Evolutionary conservation across 805 yeast genomes (phyloP), one percentile per base, ranked within the genome.

Genomic region (Saturnispora sanitii): DNA sequence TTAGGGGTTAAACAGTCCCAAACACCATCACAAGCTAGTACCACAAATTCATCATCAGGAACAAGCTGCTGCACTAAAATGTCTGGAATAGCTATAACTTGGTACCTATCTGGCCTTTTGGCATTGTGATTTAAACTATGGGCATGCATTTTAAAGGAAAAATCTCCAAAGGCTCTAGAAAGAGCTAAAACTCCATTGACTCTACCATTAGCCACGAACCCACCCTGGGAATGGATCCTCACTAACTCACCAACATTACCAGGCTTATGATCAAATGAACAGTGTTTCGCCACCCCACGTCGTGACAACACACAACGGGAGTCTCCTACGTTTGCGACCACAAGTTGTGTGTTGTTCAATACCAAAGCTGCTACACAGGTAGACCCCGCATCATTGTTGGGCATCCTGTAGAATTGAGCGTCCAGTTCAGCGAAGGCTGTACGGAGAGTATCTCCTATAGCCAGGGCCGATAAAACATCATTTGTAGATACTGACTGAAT

Each of bases 71-170:
- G 86, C 45, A 68, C 64, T 29, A 82, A 64, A 2, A 81, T 71
- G 50, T 82, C 94, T 0, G 94, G 94, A 51, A 79, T 85, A 25
- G 77, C 83, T 1, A 87, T 81, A 20, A 82, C 92, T 49, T 81
- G 81, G 39, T 81, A 78, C 53, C 82, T 90, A 58, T 79, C 83
- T 7, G 82, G 78, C 1, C 65, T 76, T 37, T 55, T 61, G 49
- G 55, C 53, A 7, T 25, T 16, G 12, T 22, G 13, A 19, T 22
- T 18, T 3, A 22, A 11, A 15, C 28, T 40, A 30, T 47, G 48
- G 33, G 54, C 54, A 39, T 52, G 58, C 53, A 57, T 50, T 46
- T 73, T 73, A 49, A 73, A 73, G 33, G 64, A 64, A 52, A 80
- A 82, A 60, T 82, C 88, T 22, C 87, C 85, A 53, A 75, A 71